Evolutionary conservation across 208 protist genomes (phyloP).

Genomic region (Wallacemonas sp.): DNA sequence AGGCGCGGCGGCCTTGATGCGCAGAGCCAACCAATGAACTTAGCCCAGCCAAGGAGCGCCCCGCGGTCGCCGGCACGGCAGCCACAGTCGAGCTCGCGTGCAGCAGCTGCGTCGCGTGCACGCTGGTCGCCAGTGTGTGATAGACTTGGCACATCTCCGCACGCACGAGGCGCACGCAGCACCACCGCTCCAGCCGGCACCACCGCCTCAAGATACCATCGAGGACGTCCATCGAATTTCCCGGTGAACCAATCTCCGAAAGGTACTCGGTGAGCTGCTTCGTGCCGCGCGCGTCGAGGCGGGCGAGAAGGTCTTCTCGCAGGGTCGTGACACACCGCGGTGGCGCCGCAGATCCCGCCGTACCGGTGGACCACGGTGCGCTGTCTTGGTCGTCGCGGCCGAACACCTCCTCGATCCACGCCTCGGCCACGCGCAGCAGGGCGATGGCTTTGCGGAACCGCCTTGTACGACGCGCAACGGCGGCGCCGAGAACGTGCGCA

Average conservation of each 20-base stretch:
- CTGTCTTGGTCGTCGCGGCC: background rate
- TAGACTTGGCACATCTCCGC: constrained; percentile 51
- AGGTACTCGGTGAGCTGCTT: too few relatives aligned
- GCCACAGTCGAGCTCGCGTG: constrained; percentile 6
- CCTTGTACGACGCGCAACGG: constrained; percentile 13
- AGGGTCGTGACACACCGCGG: background rate
- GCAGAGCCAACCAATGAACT: too few relatives aligned
- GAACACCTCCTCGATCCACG: constrained; percentile 20
- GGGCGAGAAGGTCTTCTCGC: background rate
- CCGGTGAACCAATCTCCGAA: too few relatives aligned
- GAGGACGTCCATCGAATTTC: constrained; percentile 6
- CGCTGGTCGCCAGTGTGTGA: constrained; percentile 26
- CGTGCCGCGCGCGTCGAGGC: background rate
- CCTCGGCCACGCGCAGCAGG: constrained; percentile 30
- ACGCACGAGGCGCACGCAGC: constrained; percentile 33
- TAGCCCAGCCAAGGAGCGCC: background rate
- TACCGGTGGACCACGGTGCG: too few relatives aligned
- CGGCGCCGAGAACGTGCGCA: constrained; percentile 36
- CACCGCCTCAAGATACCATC: constrained; percentile 6
- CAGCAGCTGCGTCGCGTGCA: constrained; percentile 12
- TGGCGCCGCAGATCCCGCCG: too few relatives aligned
- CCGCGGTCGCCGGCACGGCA: background rate
- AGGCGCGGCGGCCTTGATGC: background rate
- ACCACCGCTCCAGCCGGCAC: constrained; percentile 19
- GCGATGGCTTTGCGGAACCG: constrained; percentile 17